phyloP scores from a whole-genome alignment of 2,329 filamentous ascomycete species.

The Neurospora sp. region DNA sequence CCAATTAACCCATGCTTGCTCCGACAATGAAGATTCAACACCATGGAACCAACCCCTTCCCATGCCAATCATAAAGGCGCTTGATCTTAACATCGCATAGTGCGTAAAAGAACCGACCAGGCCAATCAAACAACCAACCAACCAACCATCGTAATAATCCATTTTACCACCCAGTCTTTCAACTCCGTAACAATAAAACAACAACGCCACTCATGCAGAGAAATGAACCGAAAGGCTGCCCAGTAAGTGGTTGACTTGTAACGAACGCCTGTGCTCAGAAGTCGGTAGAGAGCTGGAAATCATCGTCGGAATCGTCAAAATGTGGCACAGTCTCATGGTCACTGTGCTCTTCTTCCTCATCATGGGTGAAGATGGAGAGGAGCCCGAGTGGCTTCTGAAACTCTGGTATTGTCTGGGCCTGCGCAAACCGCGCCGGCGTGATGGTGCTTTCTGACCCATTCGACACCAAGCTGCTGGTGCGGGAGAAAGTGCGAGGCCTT shows the following conservation, averaged over 20 bases:
- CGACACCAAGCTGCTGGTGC: slow-evolving; percentile 28
- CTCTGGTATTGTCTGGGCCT: slow-evolving; percentile 21
- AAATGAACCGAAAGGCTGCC: not conserved
- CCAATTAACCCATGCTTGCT: not conserved
- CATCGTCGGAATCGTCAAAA: slow-evolving; percentile 39
- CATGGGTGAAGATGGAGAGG: slow-evolving; percentile 46
- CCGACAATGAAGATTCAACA: not conserved
- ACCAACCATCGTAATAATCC: not conserved
- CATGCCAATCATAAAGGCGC: not conserved
- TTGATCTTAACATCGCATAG: not conserved
- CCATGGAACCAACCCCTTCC: not conserved
- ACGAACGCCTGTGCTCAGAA: slow-evolving; percentile 10
- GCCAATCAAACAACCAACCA: not conserved
- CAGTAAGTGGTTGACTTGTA: not conserved
- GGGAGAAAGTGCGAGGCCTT: slow-evolving; percentile 16
- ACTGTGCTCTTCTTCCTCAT: slow-evolving; percentile 35
- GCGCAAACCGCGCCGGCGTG: slow-evolving; percentile 35
- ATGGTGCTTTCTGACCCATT: slow-evolving; percentile 34
- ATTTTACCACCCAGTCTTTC: not conserved
- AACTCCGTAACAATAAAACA: not conserved
- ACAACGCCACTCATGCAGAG: not conserved
- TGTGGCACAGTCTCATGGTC: slow-evolving; percentile 26
- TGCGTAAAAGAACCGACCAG: not conserved
- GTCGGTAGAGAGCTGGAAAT: slow-evolving; percentile 45
- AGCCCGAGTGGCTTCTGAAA: slow-evolving; percentile 37